A percentile compares a stretch with the other conserved stretches of the same genome.
Evolutionary conservation across 2,329 filamentous ascomycete genomes (phyloP).

Genomic region (Cladosporium oxysporum): DNA sequence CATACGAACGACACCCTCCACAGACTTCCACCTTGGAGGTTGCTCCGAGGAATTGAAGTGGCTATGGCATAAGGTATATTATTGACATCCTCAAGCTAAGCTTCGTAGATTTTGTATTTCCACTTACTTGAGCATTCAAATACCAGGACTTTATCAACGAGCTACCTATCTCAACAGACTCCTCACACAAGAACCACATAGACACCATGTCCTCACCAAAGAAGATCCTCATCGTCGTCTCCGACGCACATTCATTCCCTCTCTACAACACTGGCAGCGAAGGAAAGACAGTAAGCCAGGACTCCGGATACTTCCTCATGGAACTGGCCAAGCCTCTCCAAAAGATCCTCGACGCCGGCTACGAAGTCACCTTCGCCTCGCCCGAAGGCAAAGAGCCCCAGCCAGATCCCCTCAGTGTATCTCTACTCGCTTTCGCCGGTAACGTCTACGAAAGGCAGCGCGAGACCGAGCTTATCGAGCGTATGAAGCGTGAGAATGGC

Average conservation of each 20-base stretch:
- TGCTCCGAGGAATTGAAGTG: slow-evolving; percentile 1
- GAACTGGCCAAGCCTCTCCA: slow-evolving; percentile 43
- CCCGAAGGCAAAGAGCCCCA: slow-evolving; percentile 45
- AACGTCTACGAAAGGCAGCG: slow-evolving; percentile 48
- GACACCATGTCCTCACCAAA: slow-evolving; percentile 1
- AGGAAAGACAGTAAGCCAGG: slow-evolving; percentile 3
- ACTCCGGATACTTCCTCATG: slow-evolving; percentile 32
- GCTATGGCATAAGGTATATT: background rate
- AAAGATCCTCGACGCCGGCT: slow-evolving; percentile 41
- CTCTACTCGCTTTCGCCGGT: slow-evolving; percentile 47
- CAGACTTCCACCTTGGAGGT: background rate
- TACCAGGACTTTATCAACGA: background rate
- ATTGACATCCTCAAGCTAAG: background rate
- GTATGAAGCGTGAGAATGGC: slow-evolving; percentile 49
- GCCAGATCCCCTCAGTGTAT: slow-evolving; percentile 46
- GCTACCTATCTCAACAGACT: background rate
- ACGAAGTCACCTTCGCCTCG: slow-evolving; percentile 50
- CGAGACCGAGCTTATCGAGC: slow-evolving; percentile 45
- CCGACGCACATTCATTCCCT: slow-evolving; percentile 1
- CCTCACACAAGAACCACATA: background rate
- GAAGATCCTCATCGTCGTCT: slow-evolving; percentile 12
- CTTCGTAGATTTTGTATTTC: background rate
- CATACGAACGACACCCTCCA: background rate
- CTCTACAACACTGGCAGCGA: slow-evolving; percentile 12
- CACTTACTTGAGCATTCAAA: background rate